Evolutionary conservation across 2,329 filamentous ascomycete genomes (phyloP), one percentile per base, ranked within the genome.

Genomic region (Alternaria brassicicola): DNA sequence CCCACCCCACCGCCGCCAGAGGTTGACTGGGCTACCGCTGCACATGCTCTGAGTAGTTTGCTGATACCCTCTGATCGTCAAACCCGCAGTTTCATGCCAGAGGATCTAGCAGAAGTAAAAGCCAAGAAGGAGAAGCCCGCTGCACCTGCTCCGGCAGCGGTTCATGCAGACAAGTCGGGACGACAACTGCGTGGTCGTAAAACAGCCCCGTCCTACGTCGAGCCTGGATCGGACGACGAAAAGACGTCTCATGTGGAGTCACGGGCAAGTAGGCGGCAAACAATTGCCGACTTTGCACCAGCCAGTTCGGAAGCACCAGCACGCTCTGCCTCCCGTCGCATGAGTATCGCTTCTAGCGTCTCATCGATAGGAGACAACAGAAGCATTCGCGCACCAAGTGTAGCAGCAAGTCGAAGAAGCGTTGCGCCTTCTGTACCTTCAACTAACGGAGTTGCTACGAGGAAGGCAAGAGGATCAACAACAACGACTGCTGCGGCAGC

Each of bases 21-120:
- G 42, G 89, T 98, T 0, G 85, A 91, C 41, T 98, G 94, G 95
- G 86, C 89, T 0, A 85, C 89, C 26, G 93, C 93, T n/a, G 86
- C 91, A 0, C 86, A 92, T 67, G 93, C 96, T 73, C 80, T 98
- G 12, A 91, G 88, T 69, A 93, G 91, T 72, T 76, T 96, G 4
- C 84, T 98, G 21, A 90, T 97, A 55, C 95, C 94, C 0, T 82
- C 82, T 0, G 84, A 89, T 64, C 86, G 93, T 3, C 87, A 92
- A 66, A 93, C 90, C 0, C 84, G 83, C 51, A 97, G 93, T 78
- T 92, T 85, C 76, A 89, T 83, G 30, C 84, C 88, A 8, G 91
- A 96, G 66, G 93, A 97, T 43, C 83, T 98, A 6, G 85, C 52
- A 78, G 88, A 66, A 79, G 83, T 61, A 80, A 89, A 68, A 81